These are phyloP conservation scores for Calonectria pseudoturangicola DNA, from an alignment of 2,329 filamentous ascomycete genomes.

Conservation along the genomic window DNA sequence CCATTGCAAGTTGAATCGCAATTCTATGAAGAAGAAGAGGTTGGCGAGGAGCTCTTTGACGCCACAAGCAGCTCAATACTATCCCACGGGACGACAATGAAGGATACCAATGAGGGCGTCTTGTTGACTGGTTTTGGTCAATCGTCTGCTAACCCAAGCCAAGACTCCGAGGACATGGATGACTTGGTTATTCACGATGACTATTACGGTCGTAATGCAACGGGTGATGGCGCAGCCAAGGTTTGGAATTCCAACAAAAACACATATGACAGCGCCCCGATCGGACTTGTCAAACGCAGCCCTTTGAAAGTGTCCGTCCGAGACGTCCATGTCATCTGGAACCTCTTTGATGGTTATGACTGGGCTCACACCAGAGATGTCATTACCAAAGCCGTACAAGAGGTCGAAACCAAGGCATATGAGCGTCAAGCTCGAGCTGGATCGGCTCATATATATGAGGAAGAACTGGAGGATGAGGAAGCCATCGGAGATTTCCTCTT, in stretches of 20 bases:
- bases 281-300: slow-evolving; percentile 76
- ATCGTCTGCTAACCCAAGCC: slow-evolving; percentile 44
- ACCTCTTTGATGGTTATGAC: slow-evolving; percentile 97
- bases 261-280: slow-evolving; percentile 80
- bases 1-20: slow-evolving; percentile 65
- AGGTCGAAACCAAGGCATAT: slow-evolving; percentile 88
- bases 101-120: slow-evolving; percentile 62
- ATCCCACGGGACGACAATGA: slow-evolving; percentile 57
- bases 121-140: slow-evolving; percentile 59
- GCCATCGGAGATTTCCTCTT: slow-evolving; percentile 97
- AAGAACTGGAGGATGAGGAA: slow-evolving; percentile 86
- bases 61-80: slow-evolving; percentile 61
- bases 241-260: slow-evolving; percentile 88
- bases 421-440: slow-evolving; percentile 79
- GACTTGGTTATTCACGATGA: slow-evolving; percentile 85
- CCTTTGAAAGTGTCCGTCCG: slow-evolving; percentile 87
- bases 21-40: slow-evolving; percentile 67
- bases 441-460: slow-evolving; percentile 76
- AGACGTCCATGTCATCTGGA: slow-evolving; percentile 97
- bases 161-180: slow-evolving; percentile 71
- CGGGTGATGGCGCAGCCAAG: slow-evolving; percentile 80
- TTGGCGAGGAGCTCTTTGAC: slow-evolving; percentile 70
- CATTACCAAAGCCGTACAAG: slow-evolving; percentile 90
- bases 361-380: slow-evolving; percentile 92
- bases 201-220: slow-evolving; percentile 81